Base-by-base conservation (phyloP, 2,329 filamentous ascomycete genomes). In the Chaetoscypha palmicola region DNA sequence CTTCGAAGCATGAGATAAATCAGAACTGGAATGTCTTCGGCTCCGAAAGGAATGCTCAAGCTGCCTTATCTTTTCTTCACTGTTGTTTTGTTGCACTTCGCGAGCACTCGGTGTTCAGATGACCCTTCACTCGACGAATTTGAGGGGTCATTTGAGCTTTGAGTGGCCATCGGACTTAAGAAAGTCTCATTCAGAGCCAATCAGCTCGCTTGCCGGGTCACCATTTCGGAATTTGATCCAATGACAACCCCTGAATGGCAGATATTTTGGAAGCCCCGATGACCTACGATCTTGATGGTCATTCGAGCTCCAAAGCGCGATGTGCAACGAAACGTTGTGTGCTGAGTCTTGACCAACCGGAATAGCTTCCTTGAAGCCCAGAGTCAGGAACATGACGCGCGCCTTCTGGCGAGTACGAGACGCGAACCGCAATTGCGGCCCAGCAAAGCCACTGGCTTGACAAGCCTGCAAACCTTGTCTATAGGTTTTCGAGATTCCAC, bases 221-320 rank as follows among this genome's bases (percentile, higher is more conserved):
- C 23, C 23, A 26, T 38, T 38, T 38, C 36, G 30, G 22, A 24
- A 12, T 19, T 24, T 16, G 7, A 14, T 12, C 36, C 36, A 38
- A 38, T 38, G 22, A 38, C n/a, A 19, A 38, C 21, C 36, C 36
- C 22, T 38, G 23, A 16, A 16, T 26, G 36, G 24, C 36, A 11
- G 19, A 17, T 24, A 30, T 38, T 38, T 38, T 16, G n/a, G 19
- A 26, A 26, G 36, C 12, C 21, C 36, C 36, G 36, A 26, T 38
- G 36, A 28, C 36, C 36, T 38, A 38, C 36, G 36, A 38, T 14
- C 36, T 24, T n/a, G 36, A 28, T 19, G 21, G 36, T 24, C 24
- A 38, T 38, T 38, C 36, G 36, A 38, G 36, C 36, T 38, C 24
- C 19, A 38, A 38, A 26, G 21, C 23, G 36, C 36, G 36, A 38